A percentile compares a stretch with the other conserved stretches of the same genome.
Evolutionary conservation across 2,329 filamentous ascomycete species (phyloP).

Genomic region (Alternaria sp.): DNA sequence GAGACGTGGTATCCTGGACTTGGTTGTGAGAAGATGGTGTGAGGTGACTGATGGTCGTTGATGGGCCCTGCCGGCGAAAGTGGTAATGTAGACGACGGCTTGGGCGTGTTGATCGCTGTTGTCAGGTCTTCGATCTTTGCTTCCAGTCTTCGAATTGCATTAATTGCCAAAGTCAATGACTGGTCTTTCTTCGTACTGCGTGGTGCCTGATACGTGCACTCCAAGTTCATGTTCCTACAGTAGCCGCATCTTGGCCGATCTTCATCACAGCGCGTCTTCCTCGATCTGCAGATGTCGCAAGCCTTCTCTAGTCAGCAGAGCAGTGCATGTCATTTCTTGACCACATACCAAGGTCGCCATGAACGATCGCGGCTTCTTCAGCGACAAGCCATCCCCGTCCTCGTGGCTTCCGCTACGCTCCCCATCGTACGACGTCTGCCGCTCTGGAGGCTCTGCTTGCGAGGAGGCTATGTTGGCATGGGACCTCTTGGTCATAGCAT

Average conservation of each 20-base stretch:
- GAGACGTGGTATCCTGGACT: conserved; percentile 30
- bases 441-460: conserved; percentile 21
- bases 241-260: conserved; percentile 60
- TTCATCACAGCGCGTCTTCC: conserved; percentile 64
- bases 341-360: conserved; percentile 40
- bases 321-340: neutral
- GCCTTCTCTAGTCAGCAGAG: conserved; percentile 46
- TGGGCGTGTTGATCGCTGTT: conserved; percentile 39
- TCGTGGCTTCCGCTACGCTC: conserved; percentile 32
- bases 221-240: conserved; percentile 56
- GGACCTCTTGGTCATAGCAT: conserved; percentile 48
- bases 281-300: conserved; percentile 60
- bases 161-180: conserved; percentile 62
- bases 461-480: conserved; percentile 30
- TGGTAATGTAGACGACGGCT: conserved; percentile 10
- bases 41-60: conserved; percentile 36
- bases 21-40: conserved; percentile 35
- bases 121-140: conserved; percentile 60
- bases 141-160: conserved; percentile 60
- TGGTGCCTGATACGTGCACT: conserved; percentile 61
- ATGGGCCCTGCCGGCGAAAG: conserved; percentile 16
- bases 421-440: conserved; percentile 27
- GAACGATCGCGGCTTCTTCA: conserved; percentile 46
- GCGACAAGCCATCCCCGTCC: conserved; percentile 31
- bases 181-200: conserved; percentile 63